These are phyloP conservation scores for Mesotaenium endlicherianum DNA, from an alignment of 139 green algal genomes.

Conservation along the genomic window DNA sequence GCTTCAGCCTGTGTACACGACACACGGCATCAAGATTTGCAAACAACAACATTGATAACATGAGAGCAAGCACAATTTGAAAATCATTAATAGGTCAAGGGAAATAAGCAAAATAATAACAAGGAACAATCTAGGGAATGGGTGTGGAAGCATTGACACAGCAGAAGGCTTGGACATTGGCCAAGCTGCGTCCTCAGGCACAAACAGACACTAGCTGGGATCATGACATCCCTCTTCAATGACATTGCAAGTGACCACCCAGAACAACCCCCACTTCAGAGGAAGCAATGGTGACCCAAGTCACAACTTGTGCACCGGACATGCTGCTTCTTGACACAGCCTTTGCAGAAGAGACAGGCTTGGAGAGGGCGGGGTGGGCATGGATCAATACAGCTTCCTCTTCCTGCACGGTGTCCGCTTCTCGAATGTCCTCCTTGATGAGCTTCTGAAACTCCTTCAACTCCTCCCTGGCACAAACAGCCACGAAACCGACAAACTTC, in stretches of 20 bases:
- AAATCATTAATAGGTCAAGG: background rate
- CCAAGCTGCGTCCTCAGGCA: background rate
- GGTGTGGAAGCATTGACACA: background rate
- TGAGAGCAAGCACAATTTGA: background rate
- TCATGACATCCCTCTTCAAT: background rate
- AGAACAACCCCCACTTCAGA: background rate
- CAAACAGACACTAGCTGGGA: background rate
- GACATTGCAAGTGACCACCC: background rate
- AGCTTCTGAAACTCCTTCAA: slow-evolving; percentile 12
- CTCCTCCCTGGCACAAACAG: background rate
- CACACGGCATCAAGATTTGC: background rate
- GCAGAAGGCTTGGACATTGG: background rate
- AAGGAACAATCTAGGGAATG: background rate
- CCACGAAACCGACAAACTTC: too few species aligned
- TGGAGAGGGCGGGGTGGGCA: background rate
- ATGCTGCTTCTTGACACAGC: background rate
- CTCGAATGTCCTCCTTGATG: background rate
- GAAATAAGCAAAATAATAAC: background rate
- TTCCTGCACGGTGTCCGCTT: background rate
- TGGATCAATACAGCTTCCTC: background rate
- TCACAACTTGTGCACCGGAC: background rate
- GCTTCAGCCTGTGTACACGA: background rate
- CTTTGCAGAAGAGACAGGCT: background rate
- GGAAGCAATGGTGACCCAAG: background rate
- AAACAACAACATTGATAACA: background rate